Evolutionary conservation across 1,284 basidiomycete genomes (phyloP).

Genomic region (Moesziomyces sp.): DNA sequence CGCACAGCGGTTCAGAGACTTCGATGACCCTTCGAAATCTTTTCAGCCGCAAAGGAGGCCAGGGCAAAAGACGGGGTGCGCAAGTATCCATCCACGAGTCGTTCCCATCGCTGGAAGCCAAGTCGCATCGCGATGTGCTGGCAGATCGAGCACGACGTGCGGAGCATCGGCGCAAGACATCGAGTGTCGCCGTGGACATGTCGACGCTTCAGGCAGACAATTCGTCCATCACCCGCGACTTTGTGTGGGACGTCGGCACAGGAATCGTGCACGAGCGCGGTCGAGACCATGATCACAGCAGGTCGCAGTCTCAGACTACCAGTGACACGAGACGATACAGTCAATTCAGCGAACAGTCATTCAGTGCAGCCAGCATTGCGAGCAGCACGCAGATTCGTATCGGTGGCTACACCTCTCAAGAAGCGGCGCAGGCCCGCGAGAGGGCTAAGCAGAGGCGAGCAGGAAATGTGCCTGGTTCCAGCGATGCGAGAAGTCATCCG

Average conservation of each 20-base stretch:
- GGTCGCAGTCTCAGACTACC: background rate
- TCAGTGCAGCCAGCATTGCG: slow-evolving; percentile 20
- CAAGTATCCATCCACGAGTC: slow-evolving; percentile 33
- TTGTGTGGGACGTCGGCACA: slow-evolving; percentile 25
- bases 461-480: background rate
- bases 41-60: slow-evolving; percentile 13
- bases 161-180: slow-evolving; percentile 18
- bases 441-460: slow-evolving; percentile 15
- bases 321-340: slow-evolving; percentile 17
- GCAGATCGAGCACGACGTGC: slow-evolving; percentile 27
- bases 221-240: slow-evolving; percentile 20
- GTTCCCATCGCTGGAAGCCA: slow-evolving; percentile 43
- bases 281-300: background rate
- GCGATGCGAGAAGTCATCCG: slow-evolving; percentile 9
- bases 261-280: slow-evolving; percentile 30
- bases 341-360: slow-evolving; percentile 17
- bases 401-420: slow-evolving; percentile 29
- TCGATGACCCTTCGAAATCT: slow-evolving; percentile 4
- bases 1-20: slow-evolving; percentile 3
- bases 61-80: slow-evolving; percentile 1
- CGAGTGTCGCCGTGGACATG: slow-evolving; percentile 39
- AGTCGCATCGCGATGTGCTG: slow-evolving; percentile 42
- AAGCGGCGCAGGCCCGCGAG: slow-evolving; percentile 36
- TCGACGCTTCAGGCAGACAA: slow-evolving; percentile 4
- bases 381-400: slow-evolving; percentile 40